Evolutionary conservation across 306 rosid species (phyloP), one percentile per base, ranked within the genome.

Genomic region (Vachellia collinsii): DNA sequence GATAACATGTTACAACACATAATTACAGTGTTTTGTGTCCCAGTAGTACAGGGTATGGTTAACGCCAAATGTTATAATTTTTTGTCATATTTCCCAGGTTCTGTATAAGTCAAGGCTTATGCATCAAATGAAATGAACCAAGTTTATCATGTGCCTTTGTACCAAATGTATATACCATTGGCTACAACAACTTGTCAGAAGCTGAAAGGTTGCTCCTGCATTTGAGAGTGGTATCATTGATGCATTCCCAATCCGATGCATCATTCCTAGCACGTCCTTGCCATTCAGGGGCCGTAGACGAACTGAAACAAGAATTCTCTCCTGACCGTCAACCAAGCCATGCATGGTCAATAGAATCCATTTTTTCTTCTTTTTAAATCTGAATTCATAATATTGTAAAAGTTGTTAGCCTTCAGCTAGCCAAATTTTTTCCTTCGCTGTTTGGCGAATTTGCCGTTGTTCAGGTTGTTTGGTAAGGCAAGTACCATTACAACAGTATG

Each of bases 241-340:
- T 87, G 86, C 98, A 91, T 88, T 93, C 99, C 99, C 98, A 95
- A 59, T 95, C 99, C 10, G 95, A 91, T n/a, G 89, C 87, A 84
- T 93, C 97, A 72, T 88, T 74, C 83, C 82, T 93, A 1, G 78
- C 51, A 56, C 83, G 36, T 83, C 98, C 93, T 88, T 95, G 80
- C 88, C 91, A 25, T 85, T 93, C 87, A 93, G 79, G 81, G 99
- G 99, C 50, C 98, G 87, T 70, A 95, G 77, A 76, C 99, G 91
- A 86, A 95, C 91, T 39, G 99, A 93, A 81, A 95, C 99, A 42
- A 74, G 77, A 71, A 93, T 95, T 87, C 89, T 93, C 90, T 95
- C 99, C 56, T 80, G 84, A 8, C 70, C 34, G 59, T 86, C 88
- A 29, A 75, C 61, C 9, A 79, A 41, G 64, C 81, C 89, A 78